These are phyloP conservation scores for Lipomyces yamadae DNA, from an alignment of 805 yeast species.

Conservation along the genomic window DNA sequence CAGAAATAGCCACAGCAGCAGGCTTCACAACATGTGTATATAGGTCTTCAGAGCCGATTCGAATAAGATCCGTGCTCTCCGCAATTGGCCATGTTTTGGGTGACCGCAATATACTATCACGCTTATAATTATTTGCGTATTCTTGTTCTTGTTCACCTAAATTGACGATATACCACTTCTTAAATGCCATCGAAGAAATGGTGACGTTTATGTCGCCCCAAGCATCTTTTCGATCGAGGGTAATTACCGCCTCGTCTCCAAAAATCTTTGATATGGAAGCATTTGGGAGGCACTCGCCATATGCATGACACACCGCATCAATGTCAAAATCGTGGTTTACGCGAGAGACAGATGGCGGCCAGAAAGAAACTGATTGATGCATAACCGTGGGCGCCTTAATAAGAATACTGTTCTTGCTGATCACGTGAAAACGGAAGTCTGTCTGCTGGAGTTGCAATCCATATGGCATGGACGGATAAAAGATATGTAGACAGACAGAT, in stretches of 20 bases:
- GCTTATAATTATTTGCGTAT: not conserved
- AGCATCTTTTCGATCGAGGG: constrained; percentile 18
- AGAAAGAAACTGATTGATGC: not conserved
- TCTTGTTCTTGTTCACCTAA: not conserved
- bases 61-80: not conserved
- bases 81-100: not conserved
- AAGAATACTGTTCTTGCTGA: constrained; percentile 13
- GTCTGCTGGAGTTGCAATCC: not conserved
- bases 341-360: not conserved
- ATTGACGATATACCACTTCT: constrained; percentile 18
- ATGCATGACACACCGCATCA: constrained; percentile 11
- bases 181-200: constrained; percentile 6
- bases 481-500: not conserved
- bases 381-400: constrained; percentile 9
- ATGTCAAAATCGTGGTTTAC: constrained; percentile 9
- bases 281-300: not conserved
- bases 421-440: constrained; percentile 3
- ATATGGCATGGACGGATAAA: not conserved
- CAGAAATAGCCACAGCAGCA: not conserved
- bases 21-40: not conserved
- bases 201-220: constrained; percentile 29
- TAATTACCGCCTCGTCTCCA: constrained; percentile 11
- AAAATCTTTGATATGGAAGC: constrained; percentile 3
- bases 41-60: not conserved
- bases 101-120: not conserved